Conservation (phyloP, 371 early-diverging fungal species). For the Mucor ambiguus region DNA sequence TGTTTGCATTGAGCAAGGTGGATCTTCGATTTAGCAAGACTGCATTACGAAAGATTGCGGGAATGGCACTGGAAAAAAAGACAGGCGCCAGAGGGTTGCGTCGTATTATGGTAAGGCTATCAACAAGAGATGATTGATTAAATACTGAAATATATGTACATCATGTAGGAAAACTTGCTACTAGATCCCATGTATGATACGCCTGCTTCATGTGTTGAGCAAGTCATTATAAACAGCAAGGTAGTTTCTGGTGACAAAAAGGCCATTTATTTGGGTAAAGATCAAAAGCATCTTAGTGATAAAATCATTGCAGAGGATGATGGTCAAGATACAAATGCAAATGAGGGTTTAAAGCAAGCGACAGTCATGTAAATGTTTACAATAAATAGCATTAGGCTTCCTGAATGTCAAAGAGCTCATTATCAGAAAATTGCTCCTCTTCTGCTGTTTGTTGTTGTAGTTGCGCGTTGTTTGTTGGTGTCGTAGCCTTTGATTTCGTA, state of each 20-base stretch:
- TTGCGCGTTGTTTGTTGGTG: not conserved
- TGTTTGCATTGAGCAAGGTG: slow-evolving; percentile 68
- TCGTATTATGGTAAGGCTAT: slow-evolving; percentile 66
- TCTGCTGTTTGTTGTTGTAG: not conserved
- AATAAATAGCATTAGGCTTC: not conserved
- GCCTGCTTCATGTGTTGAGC: slow-evolving; percentile 70
- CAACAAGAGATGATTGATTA: not conserved
- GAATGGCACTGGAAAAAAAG: slow-evolving; percentile 75
- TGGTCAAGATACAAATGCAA: slow-evolving; percentile 9
- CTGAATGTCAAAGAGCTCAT: not conserved
- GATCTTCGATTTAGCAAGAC: slow-evolving; percentile 70
- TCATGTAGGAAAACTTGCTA: slow-evolving; percentile 58
- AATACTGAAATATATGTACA: slow-evolving; percentile 11
- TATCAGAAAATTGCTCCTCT: not conserved
- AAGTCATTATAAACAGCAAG: slow-evolving; percentile 72
- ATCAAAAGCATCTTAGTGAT: slow-evolving; percentile 46
- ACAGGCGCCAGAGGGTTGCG: slow-evolving; percentile 91
- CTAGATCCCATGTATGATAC: slow-evolving; percentile 83
- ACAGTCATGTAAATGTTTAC: slow-evolving; percentile 10
- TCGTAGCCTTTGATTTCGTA: not conserved
- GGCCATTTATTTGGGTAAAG: slow-evolving; percentile 64
- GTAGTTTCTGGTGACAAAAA: slow-evolving; percentile 61
- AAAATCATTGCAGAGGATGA: slow-evolving; percentile 43
- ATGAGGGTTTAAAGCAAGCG: slow-evolving; percentile 2
- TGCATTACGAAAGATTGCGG: slow-evolving; percentile 73